Base-by-base conservation (phyloP, 192 early-diverging fungal species). In the Linnemannia schmuckeri region DNA sequence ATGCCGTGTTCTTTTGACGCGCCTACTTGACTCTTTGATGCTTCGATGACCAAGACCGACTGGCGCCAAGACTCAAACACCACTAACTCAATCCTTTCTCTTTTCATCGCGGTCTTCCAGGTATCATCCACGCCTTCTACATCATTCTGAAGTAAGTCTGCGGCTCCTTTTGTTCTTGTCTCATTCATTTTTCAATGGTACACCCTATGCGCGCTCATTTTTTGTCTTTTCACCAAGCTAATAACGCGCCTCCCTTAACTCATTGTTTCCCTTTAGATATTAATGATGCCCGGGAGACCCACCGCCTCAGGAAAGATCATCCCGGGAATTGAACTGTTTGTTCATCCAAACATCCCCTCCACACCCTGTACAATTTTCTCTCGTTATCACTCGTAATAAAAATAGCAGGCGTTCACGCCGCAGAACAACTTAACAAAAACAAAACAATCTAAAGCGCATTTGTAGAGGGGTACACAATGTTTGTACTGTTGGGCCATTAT, bases 91-190 rank as follows among this genome's bases (percentile, higher is more conserved):
- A 15, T 46, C 52, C 13, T 9, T 72, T 18, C 24, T 0, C 6
- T 52, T 46, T 30, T 10, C 38, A 55, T 68, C 17, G 1, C 22
- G 30, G 15, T 35, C 18, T 38, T 49, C 22, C 79, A 88, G 86
- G 86, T 72, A 82, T 88, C 76, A 80, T 88, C 70, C 86, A 88
- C 73, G 86, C 86, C 37, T 88, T 88, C 86, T 88, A 88, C 75
- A 88, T 88, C 44, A 88, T 88, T 68, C 77, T 88, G 30, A 82
- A 82, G 79, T 88, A 88, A 40, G 52, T 17, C n/a, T 30, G 54
- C 54, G 33, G 20, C 30, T 17, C 52, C 30, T n/a, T 37, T 55
- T 35, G 15, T 47, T 1, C 4, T 30, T 15, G 33, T 24, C 70
- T 17, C 70, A 0, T 38, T 24, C n/a, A 17, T 57, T 63, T 63